Evolutionary conservation across 2,329 filamentous ascomycete genomes (phyloP).

Genomic region (Zasmidium cellare): DNA sequence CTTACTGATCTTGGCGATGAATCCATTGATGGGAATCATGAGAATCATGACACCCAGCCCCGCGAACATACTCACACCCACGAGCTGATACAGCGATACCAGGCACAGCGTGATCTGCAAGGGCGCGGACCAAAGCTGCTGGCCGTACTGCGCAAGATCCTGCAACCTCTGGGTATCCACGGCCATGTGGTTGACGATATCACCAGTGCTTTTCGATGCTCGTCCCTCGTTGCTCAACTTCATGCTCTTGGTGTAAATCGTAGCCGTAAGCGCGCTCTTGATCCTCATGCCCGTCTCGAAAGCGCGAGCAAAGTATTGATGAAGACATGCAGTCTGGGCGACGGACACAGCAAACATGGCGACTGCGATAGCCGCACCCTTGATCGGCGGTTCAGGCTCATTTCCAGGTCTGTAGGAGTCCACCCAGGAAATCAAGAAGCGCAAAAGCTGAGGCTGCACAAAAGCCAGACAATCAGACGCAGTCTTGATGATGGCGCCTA

Average conservation of each 20-base stretch:
- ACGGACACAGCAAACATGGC: conserved; percentile 89
- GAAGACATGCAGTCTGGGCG: conserved; percentile 83
- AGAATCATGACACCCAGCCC: conserved; percentile 93
- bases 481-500: conserved; percentile 84
- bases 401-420: conserved; percentile 66
- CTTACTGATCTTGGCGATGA: conserved; percentile 92
- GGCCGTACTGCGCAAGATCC: conserved; percentile 91
- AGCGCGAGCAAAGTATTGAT: conserved; percentile 95
- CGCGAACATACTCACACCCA: conserved; percentile 92
- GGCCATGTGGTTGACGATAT: conserved; percentile 99
- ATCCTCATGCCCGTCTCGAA: conserved; percentile 97
- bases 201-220: conserved; percentile 84
- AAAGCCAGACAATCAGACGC: conserved; percentile 84
- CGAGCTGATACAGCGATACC: conserved; percentile 91
- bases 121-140: conserved; percentile 93
- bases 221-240: conserved; percentile 91
- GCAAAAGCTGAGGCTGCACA: conserved; percentile 84
- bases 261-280: conserved; percentile 83
- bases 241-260: conserved; percentile 91
- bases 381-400: conserved; percentile 71
- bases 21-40: conserved; percentile 94
- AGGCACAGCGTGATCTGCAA: conserved; percentile 97
- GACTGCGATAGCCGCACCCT: conserved; percentile 83
- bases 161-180: conserved; percentile 95
- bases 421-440: conserved; percentile 80